Base-by-base conservation (phyloP, 768 basidiomycete genomes). In the Cytidiella melzeri region DNA sequence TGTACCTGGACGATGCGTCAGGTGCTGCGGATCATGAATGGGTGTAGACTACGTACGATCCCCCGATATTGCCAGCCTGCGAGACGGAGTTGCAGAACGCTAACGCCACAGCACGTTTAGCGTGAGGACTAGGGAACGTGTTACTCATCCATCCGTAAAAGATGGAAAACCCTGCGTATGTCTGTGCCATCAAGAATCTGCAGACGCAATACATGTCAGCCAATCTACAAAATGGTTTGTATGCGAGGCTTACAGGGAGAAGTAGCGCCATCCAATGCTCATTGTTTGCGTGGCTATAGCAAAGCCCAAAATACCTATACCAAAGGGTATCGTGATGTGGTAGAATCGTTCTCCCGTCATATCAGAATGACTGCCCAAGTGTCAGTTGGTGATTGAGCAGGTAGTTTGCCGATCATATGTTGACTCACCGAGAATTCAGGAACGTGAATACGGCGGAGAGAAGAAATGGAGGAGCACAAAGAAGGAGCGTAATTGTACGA, bases 101-200 rank as follows among this genome's bases (percentile, higher is more conserved):
- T 38, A 95, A 72, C 5, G 84, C 84, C 7, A 92, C 84, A 1
- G 92, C 87, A 2, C 92, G 82, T 66, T 93, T 94, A 15, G 84
- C 81, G 3, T 89, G 75, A 25, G 92, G 83, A n/a, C 80, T 79
- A 27, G 89, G 80, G 66, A 95, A 72, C 13, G 73, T 72, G 55
- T 73, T 77, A 47, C 73, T 73, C 45, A 75, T 68, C 79, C 75
- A 76, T 4, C 73, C 67, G 61, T 68, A 69, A 56, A 86, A 80
- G 48, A 77, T 73, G 51, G 88, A 75, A 63, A 85, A 86, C 5
- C 79, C 87, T 1, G 82, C 72, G 57, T 84, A 87, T 2, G 79
- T 78, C 55, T 83, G 80, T 3, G 85, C 81, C 79, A 87, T 84
- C 30, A 91, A 65, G 64, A 90, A 90, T 27, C 87, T 87, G 55